A percentile compares a stretch with the other conserved stretches of the same genome.
Conservation (phyloP, 169 alveolate species). For the Eimeria mitis region DNA sequence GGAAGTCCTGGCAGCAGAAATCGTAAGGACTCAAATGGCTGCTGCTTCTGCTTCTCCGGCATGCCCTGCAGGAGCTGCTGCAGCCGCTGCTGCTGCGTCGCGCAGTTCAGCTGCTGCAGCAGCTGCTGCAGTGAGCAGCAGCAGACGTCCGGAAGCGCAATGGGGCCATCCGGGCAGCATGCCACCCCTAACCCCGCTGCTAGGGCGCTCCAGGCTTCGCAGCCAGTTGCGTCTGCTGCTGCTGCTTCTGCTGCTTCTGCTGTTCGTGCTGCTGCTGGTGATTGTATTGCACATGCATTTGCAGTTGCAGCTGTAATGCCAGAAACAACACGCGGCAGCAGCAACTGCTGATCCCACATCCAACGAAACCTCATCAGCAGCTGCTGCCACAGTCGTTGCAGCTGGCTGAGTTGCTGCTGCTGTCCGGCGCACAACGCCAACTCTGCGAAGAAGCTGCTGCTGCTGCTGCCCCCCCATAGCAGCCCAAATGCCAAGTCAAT, state of each 20-base stretch:
- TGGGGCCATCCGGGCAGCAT: slow-evolving; percentile 67
- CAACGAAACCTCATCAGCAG: slow-evolving; percentile 26
- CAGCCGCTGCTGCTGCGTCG: slow-evolving; percentile 56
- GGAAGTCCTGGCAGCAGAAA: slow-evolving; percentile 27
- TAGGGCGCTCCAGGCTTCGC: slow-evolving; percentile 30
- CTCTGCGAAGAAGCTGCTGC: slow-evolving; percentile 48
- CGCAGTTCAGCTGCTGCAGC: slow-evolving; percentile 69
- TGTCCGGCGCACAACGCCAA: slow-evolving; percentile 45
- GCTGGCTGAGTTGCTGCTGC: slow-evolving; percentile 30
- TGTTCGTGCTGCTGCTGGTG: not conserved
- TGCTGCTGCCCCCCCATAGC: slow-evolving; percentile 59
- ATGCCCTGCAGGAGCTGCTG: slow-evolving; percentile 33
- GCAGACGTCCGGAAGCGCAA: slow-evolving; percentile 54
- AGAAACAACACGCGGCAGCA: slow-evolving; percentile 58
- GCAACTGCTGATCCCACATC: slow-evolving; percentile 48
- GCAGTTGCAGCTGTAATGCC: slow-evolving; percentile 52
- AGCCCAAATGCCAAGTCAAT: slow-evolving; percentile 39
- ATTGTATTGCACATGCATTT: not conserved
- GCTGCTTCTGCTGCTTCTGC: not conserved
- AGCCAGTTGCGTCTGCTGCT: not conserved
- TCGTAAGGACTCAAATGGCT: slow-evolving; percentile 48
- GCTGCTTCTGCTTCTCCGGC: slow-evolving; percentile 62
- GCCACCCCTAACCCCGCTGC: slow-evolving; percentile 55
- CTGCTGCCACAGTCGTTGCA: slow-evolving; percentile 34
- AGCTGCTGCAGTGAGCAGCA: slow-evolving; percentile 52